phyloP scores from a whole-genome alignment of 331 rosid genomes.

The Quercus lobata region DNA sequence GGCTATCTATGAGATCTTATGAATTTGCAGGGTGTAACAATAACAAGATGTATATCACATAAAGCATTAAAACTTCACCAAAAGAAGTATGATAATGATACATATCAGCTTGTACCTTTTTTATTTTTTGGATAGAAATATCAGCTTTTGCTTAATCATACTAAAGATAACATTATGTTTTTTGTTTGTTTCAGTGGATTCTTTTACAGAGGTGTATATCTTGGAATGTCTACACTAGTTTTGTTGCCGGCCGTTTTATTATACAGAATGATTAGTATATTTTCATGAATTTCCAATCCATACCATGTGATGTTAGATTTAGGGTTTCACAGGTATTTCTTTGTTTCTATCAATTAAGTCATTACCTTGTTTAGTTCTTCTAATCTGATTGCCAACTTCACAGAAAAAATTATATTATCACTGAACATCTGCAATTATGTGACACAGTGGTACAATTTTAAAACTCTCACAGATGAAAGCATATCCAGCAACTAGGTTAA shows the following conservation, averaged over 20 bases:
- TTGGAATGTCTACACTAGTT: background rate
- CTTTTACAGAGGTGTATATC: constrained; percentile 10
- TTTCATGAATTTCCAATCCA: background rate
- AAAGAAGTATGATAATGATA: constrained; percentile 10
- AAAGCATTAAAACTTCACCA: constrained; percentile 30
- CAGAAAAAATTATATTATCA: background rate
- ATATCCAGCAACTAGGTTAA: constrained; percentile 3
- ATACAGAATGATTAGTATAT: background rate
- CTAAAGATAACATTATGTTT: constrained; percentile 18
- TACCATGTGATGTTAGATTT: background rate
- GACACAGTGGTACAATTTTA: constrained; percentile 5
- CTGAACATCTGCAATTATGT: background rate
- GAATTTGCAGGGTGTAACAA: constrained; percentile 38
- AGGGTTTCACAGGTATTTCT: constrained; percentile 7
- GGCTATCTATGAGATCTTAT: constrained; percentile 13
- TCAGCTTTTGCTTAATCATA: background rate
- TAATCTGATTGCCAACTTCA: background rate
- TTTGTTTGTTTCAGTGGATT: constrained; percentile 23
- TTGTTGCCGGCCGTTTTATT: background rate
- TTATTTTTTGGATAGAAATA: background rate
- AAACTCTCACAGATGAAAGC: background rate
- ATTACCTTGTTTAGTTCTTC: background rate
- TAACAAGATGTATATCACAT: constrained; percentile 20
- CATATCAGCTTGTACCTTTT: background rate
- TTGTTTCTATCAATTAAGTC: background rate